Evolutionary conservation across 2,329 filamentous ascomycete genomes (phyloP).

Genomic region (Pseudogymnoascus sp.): DNA sequence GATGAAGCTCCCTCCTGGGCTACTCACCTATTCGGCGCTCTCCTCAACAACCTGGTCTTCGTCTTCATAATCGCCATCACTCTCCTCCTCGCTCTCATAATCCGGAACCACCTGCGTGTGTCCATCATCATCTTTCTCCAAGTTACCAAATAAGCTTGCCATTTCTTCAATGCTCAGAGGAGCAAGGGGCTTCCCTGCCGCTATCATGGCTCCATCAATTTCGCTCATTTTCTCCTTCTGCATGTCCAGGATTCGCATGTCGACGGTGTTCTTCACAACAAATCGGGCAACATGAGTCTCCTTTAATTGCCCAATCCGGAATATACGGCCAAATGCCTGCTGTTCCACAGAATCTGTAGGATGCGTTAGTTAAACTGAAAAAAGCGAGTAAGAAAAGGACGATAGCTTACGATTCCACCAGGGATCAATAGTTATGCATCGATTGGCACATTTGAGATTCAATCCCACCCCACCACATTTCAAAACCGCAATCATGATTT

Average conservation of each 20-base stretch:
- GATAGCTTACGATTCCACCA: constrained; percentile 25
- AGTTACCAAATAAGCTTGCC: constrained; percentile 37
- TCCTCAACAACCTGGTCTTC: background rate
- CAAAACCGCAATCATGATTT: constrained; percentile 46
- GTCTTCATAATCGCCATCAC: constrained; percentile 6
- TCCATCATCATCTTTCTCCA: constrained; percentile 31
- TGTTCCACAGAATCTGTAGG: constrained; percentile 36
- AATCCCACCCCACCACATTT: constrained; percentile 45
- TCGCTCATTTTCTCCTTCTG: constrained; percentile 46
- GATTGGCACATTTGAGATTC: constrained; percentile 48
- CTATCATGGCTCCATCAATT: constrained; percentile 29
- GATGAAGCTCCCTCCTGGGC: background rate
- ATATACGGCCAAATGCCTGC: constrained; percentile 54
- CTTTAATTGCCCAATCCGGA: constrained; percentile 55
- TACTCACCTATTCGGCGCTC: too few relatives aligned
- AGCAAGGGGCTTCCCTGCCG: constrained; percentile 15
- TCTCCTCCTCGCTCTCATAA: constrained; percentile 17
- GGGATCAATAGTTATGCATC: constrained; percentile 36
- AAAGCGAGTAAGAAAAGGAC: background rate
- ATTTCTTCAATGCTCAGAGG: constrained; percentile 29
- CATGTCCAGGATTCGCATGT: constrained; percentile 45
- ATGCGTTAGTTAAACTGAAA: background rate
- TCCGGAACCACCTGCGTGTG: constrained; percentile 20
- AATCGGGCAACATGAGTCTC: constrained; percentile 51
- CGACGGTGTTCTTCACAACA: constrained; percentile 46